A percentile compares a stretch with the other conserved stretches of the same genome.
phyloP scores from a whole-genome alignment of 306 rosid species.

The Canavalia gladiata region DNA sequence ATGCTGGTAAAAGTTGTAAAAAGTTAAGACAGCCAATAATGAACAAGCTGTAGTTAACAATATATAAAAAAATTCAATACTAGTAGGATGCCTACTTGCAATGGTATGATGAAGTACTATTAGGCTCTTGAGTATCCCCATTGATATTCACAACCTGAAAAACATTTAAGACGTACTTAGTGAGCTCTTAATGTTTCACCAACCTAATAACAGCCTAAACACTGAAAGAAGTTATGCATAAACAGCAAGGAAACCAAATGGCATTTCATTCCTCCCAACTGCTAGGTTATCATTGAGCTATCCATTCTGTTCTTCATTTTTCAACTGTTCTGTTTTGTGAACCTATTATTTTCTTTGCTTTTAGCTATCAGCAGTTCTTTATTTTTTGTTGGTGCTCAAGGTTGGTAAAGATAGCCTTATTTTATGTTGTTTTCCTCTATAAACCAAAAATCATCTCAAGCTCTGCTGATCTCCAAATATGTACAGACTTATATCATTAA shows the following conservation, averaged over 20 bases:
- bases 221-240: constrained; percentile 7
- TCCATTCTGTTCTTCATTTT: constrained; percentile 9
- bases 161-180: constrained; percentile 13
- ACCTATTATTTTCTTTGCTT: constrained; percentile 10
- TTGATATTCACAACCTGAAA: constrained; percentile 70
- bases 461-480: constrained; percentile 19
- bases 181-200: constrained; percentile 28
- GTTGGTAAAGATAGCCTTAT: neutral
- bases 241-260: neutral
- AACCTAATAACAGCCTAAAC: neutral
- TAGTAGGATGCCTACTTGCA: constrained; percentile 70
- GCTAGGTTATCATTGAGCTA: constrained; percentile 8
- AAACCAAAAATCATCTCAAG: constrained; percentile 24
- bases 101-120: constrained; percentile 83
- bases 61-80: constrained; percentile 7
- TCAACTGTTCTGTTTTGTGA: neutral
- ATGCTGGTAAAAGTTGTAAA: constrained; percentile 55
- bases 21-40: constrained; percentile 21
- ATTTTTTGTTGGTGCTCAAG: neutral
- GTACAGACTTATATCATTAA: neutral
- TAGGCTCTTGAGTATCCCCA: constrained; percentile 67
- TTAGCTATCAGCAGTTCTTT: neutral
- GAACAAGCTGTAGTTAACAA: constrained; percentile 1
- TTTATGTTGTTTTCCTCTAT: neutral
- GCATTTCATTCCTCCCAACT: constrained; percentile 20